A percentile compares a stretch with the other conserved stretches of the same genome.
Evolutionary conservation across 208 protist species (phyloP).

Genomic region (Herpetomonas tarakana): DNA sequence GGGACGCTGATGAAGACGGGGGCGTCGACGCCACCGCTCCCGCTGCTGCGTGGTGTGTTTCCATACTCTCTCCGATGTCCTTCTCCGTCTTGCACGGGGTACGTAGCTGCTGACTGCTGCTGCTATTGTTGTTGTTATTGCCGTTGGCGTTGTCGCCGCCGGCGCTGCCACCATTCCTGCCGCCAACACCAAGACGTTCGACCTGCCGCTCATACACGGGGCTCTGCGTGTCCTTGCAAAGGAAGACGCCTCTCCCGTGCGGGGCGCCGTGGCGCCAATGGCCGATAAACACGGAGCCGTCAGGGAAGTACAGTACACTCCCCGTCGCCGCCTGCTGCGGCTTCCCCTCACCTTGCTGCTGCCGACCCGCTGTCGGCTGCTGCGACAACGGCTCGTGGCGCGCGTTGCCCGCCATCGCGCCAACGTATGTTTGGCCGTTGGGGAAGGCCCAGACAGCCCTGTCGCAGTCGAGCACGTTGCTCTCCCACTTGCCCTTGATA

Average conservation of each 20-base stretch:
- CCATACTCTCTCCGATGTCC: too few species aligned
- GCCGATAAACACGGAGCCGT: conserved; percentile 74
- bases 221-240: conserved; percentile 42
- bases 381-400: background rate
- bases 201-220: conserved; percentile 31
- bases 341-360: too few species aligned
- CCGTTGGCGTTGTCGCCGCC: too few species aligned
- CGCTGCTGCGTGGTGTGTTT: too few species aligned
- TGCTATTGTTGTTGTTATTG: too few species aligned
- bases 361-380: too few species aligned
- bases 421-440: conserved; percentile 74
- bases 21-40: too few species aligned
- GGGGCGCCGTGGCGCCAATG: conserved; percentile 58
- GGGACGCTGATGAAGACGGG: too few species aligned
- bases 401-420: conserved; percentile 40
- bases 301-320: conserved; percentile 48
- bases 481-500: conserved; percentile 64
- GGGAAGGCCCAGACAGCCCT: conserved; percentile 69
- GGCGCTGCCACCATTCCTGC: too few species aligned
- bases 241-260: conserved; percentile 51
- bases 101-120: too few species aligned
- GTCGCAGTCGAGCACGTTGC: conserved; percentile 55
- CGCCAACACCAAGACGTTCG: too few species aligned
- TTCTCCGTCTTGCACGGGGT: too few species aligned
- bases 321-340: background rate